These are phyloP conservation scores for Talaromyces amestolkiae DNA, from an alignment of 2,329 filamentous ascomycete species.

Conservation along the genomic window DNA sequence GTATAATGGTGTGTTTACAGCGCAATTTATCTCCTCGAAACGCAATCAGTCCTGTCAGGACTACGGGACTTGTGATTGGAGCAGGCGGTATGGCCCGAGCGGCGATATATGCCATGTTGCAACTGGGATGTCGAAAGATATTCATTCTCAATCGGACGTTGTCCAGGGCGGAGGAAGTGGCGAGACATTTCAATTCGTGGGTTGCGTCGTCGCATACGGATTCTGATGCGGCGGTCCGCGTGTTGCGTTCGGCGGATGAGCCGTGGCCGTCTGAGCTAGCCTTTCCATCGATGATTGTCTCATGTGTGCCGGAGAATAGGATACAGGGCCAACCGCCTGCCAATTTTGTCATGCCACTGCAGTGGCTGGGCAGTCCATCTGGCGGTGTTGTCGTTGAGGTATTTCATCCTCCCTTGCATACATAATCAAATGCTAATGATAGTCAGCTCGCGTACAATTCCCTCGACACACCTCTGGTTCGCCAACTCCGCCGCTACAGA, in stretches of 20 bases:
- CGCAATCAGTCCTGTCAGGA: slow-evolving; percentile 50
- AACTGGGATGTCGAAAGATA: slow-evolving; percentile 72
- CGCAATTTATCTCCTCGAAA: slow-evolving; percentile 49
- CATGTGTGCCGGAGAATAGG: slow-evolving; percentile 70
- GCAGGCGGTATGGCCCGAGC: slow-evolving; percentile 75
- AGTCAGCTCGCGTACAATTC: slow-evolving; percentile 63
- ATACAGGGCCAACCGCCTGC: slow-evolving; percentile 64
- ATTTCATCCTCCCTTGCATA: slow-evolving; percentile 2
- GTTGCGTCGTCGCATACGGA: slow-evolving; percentile 38
- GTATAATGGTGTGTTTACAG: slow-evolving; percentile 43
- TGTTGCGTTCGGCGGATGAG: slow-evolving; percentile 59
- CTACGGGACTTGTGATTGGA: slow-evolving; percentile 55
- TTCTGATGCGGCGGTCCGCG: slow-evolving; percentile 40
- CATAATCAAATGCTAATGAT: not conserved
- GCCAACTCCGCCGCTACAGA: slow-evolving; percentile 62
- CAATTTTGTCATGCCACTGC: slow-evolving; percentile 65
- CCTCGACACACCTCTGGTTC: slow-evolving; percentile 67
- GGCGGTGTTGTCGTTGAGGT: slow-evolving; percentile 75
- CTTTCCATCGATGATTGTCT: slow-evolving; percentile 70
- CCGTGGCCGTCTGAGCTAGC: slow-evolving; percentile 64
- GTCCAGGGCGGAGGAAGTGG: slow-evolving; percentile 65
- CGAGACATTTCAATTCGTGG: slow-evolving; percentile 64
- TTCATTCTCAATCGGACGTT: slow-evolving; percentile 70
- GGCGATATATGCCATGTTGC: slow-evolving; percentile 74
- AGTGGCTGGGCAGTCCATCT: slow-evolving; percentile 70